Evolutionary conservation across 1,284 basidiomycete species (phyloP).

Genomic region (Cystobasidium slooffiae): DNA sequence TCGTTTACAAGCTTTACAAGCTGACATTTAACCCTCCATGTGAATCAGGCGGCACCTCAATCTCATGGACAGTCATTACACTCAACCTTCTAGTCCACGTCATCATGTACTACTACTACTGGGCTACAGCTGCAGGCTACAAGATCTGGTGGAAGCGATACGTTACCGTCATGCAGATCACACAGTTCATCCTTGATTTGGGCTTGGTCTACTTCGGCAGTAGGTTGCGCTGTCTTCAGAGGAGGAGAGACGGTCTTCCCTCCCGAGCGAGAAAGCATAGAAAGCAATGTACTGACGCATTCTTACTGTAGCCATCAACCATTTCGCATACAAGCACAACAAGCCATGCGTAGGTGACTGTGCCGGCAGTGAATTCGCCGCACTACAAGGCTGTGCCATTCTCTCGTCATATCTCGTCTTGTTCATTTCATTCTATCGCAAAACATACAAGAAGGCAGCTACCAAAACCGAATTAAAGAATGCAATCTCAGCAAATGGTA

Average conservation of each 20-base stretch:
- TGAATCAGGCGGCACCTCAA: conserved; percentile 70
- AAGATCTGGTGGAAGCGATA: conserved; percentile 99
- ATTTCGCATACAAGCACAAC: conserved; percentile 66
- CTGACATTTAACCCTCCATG: neutral
- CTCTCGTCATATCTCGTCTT: conserved; percentile 86
- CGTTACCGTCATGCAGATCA: conserved; percentile 92
- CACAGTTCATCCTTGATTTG: conserved; percentile 90
- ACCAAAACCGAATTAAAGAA: conserved; percentile 16
- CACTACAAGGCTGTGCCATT: conserved; percentile 83
- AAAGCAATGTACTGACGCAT: conserved; percentile 23
- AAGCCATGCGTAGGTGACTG: conserved; percentile 79
- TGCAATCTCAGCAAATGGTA: conserved; percentile 32
- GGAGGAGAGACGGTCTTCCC: neutral
- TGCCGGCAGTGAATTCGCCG: conserved; percentile 84
- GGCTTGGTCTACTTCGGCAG: conserved; percentile 90
- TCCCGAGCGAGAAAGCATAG: neutral
- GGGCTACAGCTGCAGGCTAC: conserved; percentile 90
- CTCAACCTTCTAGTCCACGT: conserved; percentile 96
- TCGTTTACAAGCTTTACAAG: neutral
- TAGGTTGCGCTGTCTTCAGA: conserved; percentile 60
- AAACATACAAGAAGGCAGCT: conserved; percentile 56
- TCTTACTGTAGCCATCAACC: conserved; percentile 71
- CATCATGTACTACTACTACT: conserved; percentile 99
- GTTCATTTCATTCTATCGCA: conserved; percentile 68
- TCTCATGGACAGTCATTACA: conserved; percentile 94